Conservation (phyloP, 192 early-diverging fungal species). For the Podila epicladia region DNA sequence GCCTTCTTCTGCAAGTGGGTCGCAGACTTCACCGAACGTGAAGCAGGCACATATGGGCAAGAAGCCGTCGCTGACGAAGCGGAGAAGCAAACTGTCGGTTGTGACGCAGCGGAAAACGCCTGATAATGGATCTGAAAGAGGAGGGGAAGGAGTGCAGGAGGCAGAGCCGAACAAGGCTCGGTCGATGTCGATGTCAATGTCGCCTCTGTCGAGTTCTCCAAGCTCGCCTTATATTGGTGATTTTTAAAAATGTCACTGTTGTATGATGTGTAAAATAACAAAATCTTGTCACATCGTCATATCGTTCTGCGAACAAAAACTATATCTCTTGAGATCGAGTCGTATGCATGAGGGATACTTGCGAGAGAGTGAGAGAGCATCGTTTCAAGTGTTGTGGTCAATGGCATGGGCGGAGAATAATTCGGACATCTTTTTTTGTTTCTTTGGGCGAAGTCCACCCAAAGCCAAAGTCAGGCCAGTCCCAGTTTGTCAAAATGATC, state of each 20-base stretch:
- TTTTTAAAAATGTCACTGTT: not conserved
- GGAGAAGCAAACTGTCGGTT: conserved; percentile 10
- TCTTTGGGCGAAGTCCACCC: no score
- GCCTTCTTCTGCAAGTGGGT: not conserved
- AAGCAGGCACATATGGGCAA: not conserved
- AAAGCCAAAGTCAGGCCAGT: not conserved
- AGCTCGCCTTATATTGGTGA: conserved; percentile 21
- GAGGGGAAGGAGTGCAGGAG: no score
- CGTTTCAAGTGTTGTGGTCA: no score
- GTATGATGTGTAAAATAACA: not conserved
- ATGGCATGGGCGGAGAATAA: no score
- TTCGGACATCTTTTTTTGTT: no score
- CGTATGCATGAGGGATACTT: no score
- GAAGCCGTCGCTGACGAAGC: conserved; percentile 8
- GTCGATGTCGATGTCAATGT: not conserved
- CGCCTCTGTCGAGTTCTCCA: not conserved
- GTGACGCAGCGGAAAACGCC: not conserved
- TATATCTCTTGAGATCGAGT: no score
- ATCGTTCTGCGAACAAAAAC: not conserved
- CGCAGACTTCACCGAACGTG: not conserved
- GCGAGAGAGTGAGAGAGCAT: no score
- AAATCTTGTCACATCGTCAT: no score
- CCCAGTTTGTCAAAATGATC: not conserved
- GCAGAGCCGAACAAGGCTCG: not conserved
- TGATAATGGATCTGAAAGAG: not conserved